These are phyloP conservation scores for Blastobotrys raffinosifermentans DNA, from an alignment of 1,139 yeast species.

Conservation along the genomic window DNA sequence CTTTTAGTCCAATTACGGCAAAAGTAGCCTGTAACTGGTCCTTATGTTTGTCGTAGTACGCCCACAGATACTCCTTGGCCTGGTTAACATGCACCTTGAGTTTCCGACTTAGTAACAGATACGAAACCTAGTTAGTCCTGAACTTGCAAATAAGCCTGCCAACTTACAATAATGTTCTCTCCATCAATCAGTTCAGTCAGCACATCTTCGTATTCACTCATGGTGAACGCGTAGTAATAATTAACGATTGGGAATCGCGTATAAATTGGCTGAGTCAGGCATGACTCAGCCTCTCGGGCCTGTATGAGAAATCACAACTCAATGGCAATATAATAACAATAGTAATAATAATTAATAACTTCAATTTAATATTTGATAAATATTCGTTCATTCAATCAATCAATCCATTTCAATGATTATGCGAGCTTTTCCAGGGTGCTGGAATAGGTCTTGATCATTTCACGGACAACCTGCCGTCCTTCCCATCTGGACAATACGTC, in stretches of 20 bases:
- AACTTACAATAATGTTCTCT: constrained; percentile 16
- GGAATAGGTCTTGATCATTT: no score
- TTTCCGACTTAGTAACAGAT: constrained; percentile 26
- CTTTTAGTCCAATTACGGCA: constrained; percentile 12
- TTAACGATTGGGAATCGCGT: no score
- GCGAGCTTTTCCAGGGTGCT: no score
- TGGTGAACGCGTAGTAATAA: no score
- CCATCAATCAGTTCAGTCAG: constrained; percentile 19
- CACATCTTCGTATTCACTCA: neutral
- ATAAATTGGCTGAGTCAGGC: no score
- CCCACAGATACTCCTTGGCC: constrained; percentile 24
- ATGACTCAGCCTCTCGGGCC: no score
- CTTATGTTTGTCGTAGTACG: constrained; percentile 14
- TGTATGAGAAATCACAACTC: no score
- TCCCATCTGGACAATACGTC: constrained; percentile 25
- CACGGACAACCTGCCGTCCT: constrained; percentile 15
- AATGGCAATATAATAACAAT: no score
- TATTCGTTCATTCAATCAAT: no score
- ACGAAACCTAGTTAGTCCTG: constrained; percentile 20
- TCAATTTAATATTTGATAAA: no score
- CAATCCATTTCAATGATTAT: no score
- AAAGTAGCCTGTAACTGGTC: constrained; percentile 15
- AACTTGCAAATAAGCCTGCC: neutral
- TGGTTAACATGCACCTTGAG: constrained; percentile 19
- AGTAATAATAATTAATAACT: no score